phyloP scores from a whole-genome alignment of 495 filamentous ascomycete genomes.

The Penicillium malachiteum region DNA sequence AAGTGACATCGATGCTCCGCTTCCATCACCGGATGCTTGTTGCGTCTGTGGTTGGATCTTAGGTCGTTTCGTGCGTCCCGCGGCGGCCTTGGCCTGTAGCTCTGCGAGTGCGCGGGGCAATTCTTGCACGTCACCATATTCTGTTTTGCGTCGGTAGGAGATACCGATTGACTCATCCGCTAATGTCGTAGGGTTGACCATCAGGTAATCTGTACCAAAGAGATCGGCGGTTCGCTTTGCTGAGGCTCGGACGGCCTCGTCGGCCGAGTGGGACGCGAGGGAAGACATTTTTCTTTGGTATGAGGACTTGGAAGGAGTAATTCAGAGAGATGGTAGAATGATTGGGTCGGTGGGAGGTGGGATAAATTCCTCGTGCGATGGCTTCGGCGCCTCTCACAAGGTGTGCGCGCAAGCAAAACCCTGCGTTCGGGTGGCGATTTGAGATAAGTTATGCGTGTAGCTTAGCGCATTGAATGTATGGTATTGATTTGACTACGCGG shows the following conservation, averaged over 20 bases:
- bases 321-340: not conserved
- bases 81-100: conserved; percentile 70
- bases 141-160: conserved; percentile 62
- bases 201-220: conserved; percentile 57
- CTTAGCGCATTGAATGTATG: not conserved
- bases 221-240: conserved; percentile 69
- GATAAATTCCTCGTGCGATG: conserved; percentile 5
- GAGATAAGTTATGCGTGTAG: not conserved
- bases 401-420: conserved; percentile 20
- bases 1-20: conserved; percentile 45
- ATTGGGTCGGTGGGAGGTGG: not conserved
- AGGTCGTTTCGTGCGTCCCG: conserved; percentile 57
- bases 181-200: conserved; percentile 46
- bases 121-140: conserved; percentile 80
- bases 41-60: conserved; percentile 35
- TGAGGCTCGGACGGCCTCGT: conserved; percentile 53
- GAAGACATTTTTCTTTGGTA: conserved; percentile 31
- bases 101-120: conserved; percentile 82
- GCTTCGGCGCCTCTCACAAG: conserved; percentile 4
- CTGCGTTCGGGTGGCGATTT: conserved; percentile 5
- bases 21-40: conserved; percentile 28
- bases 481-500: not conserved
- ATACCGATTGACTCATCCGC: conserved; percentile 48
- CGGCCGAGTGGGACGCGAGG: conserved; percentile 33
- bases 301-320: conserved; percentile 11